These are phyloP conservation scores for Rubroboletus pulcherrimus DNA, from an alignment of 768 basidiomycete genomes.

Conservation along the genomic window DNA sequence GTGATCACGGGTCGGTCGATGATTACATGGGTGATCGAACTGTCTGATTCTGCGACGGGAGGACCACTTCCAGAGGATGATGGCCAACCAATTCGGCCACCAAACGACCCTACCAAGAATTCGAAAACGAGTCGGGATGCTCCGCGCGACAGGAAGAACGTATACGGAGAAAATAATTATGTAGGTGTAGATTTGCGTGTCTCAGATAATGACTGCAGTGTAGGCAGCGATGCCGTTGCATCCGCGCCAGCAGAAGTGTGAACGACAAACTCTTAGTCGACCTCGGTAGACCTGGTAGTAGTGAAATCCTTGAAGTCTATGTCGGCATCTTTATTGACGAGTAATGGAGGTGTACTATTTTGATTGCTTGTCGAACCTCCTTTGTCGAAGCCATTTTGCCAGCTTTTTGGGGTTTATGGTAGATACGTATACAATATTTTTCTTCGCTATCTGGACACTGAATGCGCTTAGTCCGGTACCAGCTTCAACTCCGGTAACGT, in stretches of 20 bases:
- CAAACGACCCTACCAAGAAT: slow-evolving; percentile 88
- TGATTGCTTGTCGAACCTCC: slow-evolving; percentile 49
- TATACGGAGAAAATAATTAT: slow-evolving; percentile 79
- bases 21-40: slow-evolving; percentile 90
- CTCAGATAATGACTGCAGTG: slow-evolving; percentile 61
- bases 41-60: slow-evolving; percentile 71
- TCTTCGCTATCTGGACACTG: slow-evolving; percentile 53
- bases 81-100: slow-evolving; percentile 91
- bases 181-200: slow-evolving; percentile 54
- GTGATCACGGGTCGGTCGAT: slow-evolving; percentile 78
- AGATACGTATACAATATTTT: slow-evolving; percentile 16
- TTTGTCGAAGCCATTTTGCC: slow-evolving; percentile 48
- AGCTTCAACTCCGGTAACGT: slow-evolving; percentile 74
- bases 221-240: slow-evolving; percentile 51
- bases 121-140: slow-evolving; percentile 89
- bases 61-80: slow-evolving; percentile 77
- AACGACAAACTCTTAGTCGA: slow-evolving; percentile 65
- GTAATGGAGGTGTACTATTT: slow-evolving; percentile 27
- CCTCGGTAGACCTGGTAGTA: slow-evolving; percentile 29
- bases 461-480: slow-evolving; percentile 90
- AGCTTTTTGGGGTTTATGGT: slow-evolving; percentile 16
- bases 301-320: slow-evolving; percentile 34
- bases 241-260: slow-evolving; percentile 53
- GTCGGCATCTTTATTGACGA: slow-evolving; percentile 36
- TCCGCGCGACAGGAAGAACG: slow-evolving; percentile 92